Percentiles rank a stretch among this genome's conserved stretches.
phyloP scores from a whole-genome alignment of 2,329 filamentous ascomycete species.

The Trichoderma atrobrunneum region DNA sequence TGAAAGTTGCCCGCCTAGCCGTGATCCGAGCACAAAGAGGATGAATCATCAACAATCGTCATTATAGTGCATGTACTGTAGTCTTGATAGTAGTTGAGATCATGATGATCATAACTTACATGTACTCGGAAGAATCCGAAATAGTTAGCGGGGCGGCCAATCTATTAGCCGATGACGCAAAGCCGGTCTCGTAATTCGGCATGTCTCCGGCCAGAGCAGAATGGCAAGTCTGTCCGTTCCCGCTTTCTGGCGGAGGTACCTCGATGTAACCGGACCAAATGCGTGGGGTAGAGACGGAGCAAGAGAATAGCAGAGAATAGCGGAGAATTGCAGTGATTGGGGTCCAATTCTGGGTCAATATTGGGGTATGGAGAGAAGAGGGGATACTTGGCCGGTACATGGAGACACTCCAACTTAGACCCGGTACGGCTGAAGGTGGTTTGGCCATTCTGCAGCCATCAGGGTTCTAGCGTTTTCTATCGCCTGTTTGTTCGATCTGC shows the following conservation, averaged over 20 bases:
- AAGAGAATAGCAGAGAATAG: not conserved
- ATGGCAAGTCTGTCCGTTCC: conserved; percentile 16
- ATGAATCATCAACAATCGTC: not conserved
- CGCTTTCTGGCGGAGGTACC: not conserved
- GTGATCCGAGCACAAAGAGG: not conserved
- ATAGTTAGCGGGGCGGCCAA: not conserved
- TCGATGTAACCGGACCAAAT: not conserved
- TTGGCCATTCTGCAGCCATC: not conserved
- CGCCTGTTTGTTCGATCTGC: not conserved
- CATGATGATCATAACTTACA: not conserved
- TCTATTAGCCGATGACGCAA: conserved; percentile 5
- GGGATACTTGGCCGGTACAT: not conserved
- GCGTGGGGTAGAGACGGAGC: not conserved
- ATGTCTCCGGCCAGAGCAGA: not conserved
- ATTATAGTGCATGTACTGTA: not conserved
- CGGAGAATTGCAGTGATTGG: not conserved
- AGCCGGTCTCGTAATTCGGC: not conserved
- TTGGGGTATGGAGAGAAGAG: not conserved
- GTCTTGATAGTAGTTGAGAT: not conserved
- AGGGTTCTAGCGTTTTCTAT: not conserved
- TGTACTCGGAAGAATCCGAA: not conserved
- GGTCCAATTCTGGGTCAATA: not conserved
- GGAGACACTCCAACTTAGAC: not conserved
- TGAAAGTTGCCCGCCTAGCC: not conserved
- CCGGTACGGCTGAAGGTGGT: not conserved